Evolutionary conservation across 805 yeast species (phyloP), one percentile per base, ranked within the genome.

Genomic region (Blastobotrys mokoenaii): DNA sequence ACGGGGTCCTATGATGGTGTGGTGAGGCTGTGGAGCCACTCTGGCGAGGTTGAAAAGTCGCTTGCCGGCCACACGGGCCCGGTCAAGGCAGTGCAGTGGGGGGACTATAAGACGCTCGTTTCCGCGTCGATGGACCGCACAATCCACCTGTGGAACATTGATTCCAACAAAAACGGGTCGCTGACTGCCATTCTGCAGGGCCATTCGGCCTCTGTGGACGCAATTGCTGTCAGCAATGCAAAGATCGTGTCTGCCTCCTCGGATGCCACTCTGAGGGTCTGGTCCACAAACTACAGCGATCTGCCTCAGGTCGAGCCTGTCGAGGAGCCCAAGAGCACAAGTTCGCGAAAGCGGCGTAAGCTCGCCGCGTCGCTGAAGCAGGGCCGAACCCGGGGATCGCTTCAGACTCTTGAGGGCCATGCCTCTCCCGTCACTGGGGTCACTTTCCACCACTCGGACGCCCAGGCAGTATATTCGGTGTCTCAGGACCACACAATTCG

Each of bases 1-100:
- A 79, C 93, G 11, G 98, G 97, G 34, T 80, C 95, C 0, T 93
- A 89, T 60, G 98, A 93, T 63, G 97, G 97, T 55, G 76, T 90
- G 27, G 96, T 90, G 18, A 77, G 97, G 52, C 79, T 93, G 9
- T 93, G 89, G 80, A 81, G 86, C 60, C 66, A 77, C 64, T 74
- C 85, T 12, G 97, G 97, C 8, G 73, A 77, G 41, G 82, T 89
- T 8, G 82, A 79, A 54, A 78, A 82, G 50, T 95, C 86, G 62
- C 76, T 83, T 54, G 76, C 77, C 43, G 97, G 97, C 22, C 98
- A 93, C 63, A 78, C 84, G 14, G 96, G 86, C 27, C 81, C 97
- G 10, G 80, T 93, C 44, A 82, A 83, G 61, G 73, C 84, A 12
- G 95, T 87, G 22, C 76, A 79, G 58, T 90, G 93, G 82, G 72